Conservation (phyloP, 1,284 basidiomycete species). For the Trichosporon sp. region DNA sequence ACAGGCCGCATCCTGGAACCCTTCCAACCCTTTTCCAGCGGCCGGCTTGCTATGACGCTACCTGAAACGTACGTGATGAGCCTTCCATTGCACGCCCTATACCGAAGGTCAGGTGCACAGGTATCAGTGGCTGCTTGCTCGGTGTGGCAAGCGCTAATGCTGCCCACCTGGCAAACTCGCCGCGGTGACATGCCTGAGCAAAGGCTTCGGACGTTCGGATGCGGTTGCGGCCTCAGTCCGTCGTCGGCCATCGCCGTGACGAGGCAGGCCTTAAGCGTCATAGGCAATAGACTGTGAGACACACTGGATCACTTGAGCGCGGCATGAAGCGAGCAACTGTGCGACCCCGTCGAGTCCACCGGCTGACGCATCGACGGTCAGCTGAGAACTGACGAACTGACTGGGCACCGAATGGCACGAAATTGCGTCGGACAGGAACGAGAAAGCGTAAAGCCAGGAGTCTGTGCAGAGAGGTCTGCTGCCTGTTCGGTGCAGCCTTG, state of each 20-base stretch:
- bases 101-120: slow-evolving; percentile 2
- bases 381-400: not conserved
- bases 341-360: not conserved
- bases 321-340: slow-evolving; percentile 1
- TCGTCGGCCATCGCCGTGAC: too few species aligned
- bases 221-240: not conserved
- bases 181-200: not conserved
- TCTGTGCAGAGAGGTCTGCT: not conserved
- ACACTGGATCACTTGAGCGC: not conserved
- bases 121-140: not conserved
- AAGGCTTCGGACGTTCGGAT: not conserved
- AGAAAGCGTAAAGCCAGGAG: slow-evolving; percentile 9
- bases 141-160: not conserved
- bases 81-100: not conserved
- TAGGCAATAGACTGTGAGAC: not conserved
- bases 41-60: not conserved
- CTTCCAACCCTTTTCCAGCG: slow-evolving; percentile 1
- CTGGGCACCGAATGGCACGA: not conserved
- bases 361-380: not conserved
- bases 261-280: not conserved
- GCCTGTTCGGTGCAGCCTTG: not conserved
- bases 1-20: slow-evolving; percentile 2
- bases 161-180: not conserved
- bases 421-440: slow-evolving; percentile 8
- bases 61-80: slow-evolving; percentile 4